Evolutionary conservation across 495 filamentous ascomycete species (phyloP).

Genomic region (Penicillium paxilli): DNA sequence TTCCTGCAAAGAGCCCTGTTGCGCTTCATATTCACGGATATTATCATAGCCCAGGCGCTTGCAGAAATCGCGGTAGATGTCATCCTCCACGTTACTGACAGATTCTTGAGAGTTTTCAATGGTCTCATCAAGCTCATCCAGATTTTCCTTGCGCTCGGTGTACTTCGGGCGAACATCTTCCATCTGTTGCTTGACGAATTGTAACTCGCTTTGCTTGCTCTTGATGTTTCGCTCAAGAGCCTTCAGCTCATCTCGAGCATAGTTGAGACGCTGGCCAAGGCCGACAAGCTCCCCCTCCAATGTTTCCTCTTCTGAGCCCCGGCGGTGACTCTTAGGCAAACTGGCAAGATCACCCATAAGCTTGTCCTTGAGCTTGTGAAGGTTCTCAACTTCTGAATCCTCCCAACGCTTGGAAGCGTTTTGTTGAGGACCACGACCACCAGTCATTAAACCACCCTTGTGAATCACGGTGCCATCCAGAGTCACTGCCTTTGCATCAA

Average conservation of each 20-base stretch:
- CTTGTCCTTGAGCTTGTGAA: constrained; percentile 70
- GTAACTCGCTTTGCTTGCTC: constrained; percentile 81
- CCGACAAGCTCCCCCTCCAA: constrained; percentile 78
- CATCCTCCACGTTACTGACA: constrained; percentile 84
- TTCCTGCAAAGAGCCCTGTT: constrained; percentile 87
- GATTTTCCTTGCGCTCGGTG: constrained; percentile 62
- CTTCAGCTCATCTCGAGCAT: constrained; percentile 72
- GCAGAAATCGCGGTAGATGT: constrained; percentile 87
- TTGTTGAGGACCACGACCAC: constrained; percentile 76
- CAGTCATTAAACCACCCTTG: constrained; percentile 97
- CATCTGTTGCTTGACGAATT: constrained; percentile 68
- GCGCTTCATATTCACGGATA: constrained; percentile 89
- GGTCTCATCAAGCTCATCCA: constrained; percentile 64
- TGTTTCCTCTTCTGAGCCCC: constrained; percentile 73
- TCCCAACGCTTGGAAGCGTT: constrained; percentile 77
- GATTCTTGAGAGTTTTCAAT: constrained; percentile 71
- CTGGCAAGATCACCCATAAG: constrained; percentile 68
- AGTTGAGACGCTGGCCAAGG: constrained; percentile 74
- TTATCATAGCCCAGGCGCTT: constrained; percentile 80
- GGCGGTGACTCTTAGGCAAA: constrained; percentile 72
- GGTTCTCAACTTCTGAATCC: constrained; percentile 81
- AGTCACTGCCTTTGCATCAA: constrained; percentile 92
- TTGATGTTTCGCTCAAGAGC: constrained; percentile 82
- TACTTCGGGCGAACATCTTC: constrained; percentile 77
- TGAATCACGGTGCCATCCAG: constrained; percentile 92